These are phyloP conservation scores for Sporothrix humicola DNA, from an alignment of 2,329 filamentous ascomycete genomes.

Conservation along the genomic window DNA sequence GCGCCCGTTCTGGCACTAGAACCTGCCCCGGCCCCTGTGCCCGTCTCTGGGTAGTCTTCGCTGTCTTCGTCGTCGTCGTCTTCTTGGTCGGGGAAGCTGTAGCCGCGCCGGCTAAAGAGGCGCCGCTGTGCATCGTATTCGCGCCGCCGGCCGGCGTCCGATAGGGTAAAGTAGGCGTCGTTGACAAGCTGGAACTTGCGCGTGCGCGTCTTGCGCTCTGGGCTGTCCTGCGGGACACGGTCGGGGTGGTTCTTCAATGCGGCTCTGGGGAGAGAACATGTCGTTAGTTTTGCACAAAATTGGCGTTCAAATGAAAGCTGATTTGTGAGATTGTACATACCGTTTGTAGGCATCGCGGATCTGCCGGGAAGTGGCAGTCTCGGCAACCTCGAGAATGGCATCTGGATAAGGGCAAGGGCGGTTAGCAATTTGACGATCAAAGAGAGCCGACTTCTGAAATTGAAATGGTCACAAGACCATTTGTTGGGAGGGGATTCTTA, in stretches of 20 bases:
- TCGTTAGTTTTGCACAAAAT: not conserved
- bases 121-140: slow-evolving; percentile 72
- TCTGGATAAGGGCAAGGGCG: slow-evolving; percentile 55
- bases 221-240: slow-evolving; percentile 80
- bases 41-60: slow-evolving; percentile 49
- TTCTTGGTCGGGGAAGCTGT: slow-evolving; percentile 38
- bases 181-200: slow-evolving; percentile 59
- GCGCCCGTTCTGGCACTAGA: slow-evolving; percentile 45
- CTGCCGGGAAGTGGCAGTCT: slow-evolving; percentile 78
- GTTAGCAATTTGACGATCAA: not conserved
- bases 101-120: slow-evolving; percentile 33
- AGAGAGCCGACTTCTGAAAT: not conserved
- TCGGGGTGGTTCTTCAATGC: slow-evolving; percentile 94
- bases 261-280: slow-evolving; percentile 60
- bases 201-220: slow-evolving; percentile 80
- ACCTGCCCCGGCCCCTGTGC: slow-evolving; percentile 31
- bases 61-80: slow-evolving; percentile 50
- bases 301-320: not conserved
- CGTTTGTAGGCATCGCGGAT: slow-evolving; percentile 95
- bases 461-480: not conserved
- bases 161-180: slow-evolving; percentile 64
- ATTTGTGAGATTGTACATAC: slow-evolving; percentile 49
- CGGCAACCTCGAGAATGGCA: slow-evolving; percentile 72
- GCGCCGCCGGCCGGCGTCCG: slow-evolving; percentile 73
- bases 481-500: slow-evolving; percentile 45